Conservation (phyloP, 352 stramenopile species). For the Saprolegnia parasitica region DNA sequence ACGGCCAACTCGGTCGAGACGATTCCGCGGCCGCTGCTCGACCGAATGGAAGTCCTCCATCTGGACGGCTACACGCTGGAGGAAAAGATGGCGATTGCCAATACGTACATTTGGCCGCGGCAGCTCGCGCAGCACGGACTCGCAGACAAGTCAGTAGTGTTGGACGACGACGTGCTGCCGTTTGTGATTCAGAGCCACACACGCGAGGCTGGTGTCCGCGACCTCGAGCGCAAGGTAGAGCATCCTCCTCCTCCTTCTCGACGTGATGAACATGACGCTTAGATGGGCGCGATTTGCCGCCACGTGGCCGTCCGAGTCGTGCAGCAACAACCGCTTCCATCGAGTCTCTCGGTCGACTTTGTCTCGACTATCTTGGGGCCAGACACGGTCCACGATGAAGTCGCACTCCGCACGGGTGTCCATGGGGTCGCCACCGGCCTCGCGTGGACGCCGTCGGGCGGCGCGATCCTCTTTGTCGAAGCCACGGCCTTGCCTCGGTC, state of each 20-base stretch:
- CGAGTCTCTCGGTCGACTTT: slow-evolving; percentile 46
- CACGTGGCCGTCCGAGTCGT: slow-evolving; percentile 69
- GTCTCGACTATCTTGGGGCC: slow-evolving; percentile 61
- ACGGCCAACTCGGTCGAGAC: slow-evolving; percentile 80
- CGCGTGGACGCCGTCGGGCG: slow-evolving; percentile 74
- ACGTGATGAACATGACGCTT: too few relatives aligned
- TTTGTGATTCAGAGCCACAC: slow-evolving; percentile 80
- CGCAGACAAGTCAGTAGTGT: slow-evolving; percentile 34
- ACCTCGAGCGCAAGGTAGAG: slow-evolving; percentile 65
- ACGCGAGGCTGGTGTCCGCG: slow-evolving; percentile 80
- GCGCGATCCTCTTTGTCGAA: slow-evolving; percentile 83
- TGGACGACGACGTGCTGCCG: slow-evolving; percentile 49
- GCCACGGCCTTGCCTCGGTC: slow-evolving; percentile 44
- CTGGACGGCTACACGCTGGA: slow-evolving; percentile 75
- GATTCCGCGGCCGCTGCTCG: slow-evolving; percentile 65
- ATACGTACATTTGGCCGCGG: slow-evolving; percentile 68
- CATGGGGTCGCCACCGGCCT: slow-evolving; percentile 75
- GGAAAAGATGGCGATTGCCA: slow-evolving; percentile 79
- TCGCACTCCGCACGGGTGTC: slow-evolving; percentile 59
- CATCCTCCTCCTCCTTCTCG: too few relatives aligned
- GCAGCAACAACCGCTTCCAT: slow-evolving; percentile 37
- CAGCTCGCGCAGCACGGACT: slow-evolving; percentile 75
- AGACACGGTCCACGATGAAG: slow-evolving; percentile 68
- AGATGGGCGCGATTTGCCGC: slow-evolving; percentile 64
- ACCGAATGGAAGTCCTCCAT: slow-evolving; percentile 84